phyloP scores from a whole-genome alignment of 495 filamentous ascomycete genomes.

The Terfezia boudieri region DNA sequence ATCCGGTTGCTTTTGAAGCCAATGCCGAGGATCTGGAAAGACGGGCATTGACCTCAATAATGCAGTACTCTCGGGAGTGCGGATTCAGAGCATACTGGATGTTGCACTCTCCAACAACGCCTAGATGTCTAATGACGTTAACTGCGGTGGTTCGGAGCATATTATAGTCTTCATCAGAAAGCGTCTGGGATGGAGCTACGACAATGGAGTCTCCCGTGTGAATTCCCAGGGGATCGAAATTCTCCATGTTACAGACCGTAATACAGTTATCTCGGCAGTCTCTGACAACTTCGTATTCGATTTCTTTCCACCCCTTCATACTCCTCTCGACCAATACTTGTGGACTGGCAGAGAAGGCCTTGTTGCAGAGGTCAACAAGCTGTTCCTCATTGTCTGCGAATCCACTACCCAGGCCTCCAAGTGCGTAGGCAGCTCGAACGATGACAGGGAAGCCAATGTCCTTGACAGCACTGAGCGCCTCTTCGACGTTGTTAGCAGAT shows the following conservation, averaged over 20 bases:
- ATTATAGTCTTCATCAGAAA: slow-evolving; percentile 96
- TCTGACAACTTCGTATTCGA: slow-evolving; percentile 95
- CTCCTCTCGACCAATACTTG: slow-evolving; percentile 91
- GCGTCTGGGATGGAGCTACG: slow-evolving; percentile 86
- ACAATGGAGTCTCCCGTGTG: slow-evolving; percentile 98
- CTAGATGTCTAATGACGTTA: slow-evolving; percentile 92
- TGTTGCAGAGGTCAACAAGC: slow-evolving; percentile 74
- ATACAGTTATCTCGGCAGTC: slow-evolving; percentile 97
- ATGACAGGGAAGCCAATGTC: slow-evolving; percentile 90
- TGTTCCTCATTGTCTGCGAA: slow-evolving; percentile 84
- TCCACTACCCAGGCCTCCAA: slow-evolving; percentile 85
- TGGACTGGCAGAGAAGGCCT: slow-evolving; percentile 82
- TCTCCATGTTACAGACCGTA: slow-evolving; percentile 99
- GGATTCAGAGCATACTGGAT: slow-evolving; percentile 97
- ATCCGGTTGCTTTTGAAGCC: slow-evolving; percentile 91
- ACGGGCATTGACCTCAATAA: slow-evolving; percentile 97
- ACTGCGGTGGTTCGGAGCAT: slow-evolving; percentile 98
- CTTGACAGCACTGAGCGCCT: slow-evolving; percentile 64
- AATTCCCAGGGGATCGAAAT: slow-evolving; percentile 94
- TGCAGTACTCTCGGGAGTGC: slow-evolving; percentile 91
- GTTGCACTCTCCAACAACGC: slow-evolving; percentile 95
- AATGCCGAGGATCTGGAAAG: slow-evolving; percentile 84
- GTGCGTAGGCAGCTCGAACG: slow-evolving; percentile 84
- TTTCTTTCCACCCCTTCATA: slow-evolving; percentile 99
- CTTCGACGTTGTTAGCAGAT: slow-evolving; percentile 65